phyloP scores from a whole-genome alignment of 2,329 filamentous ascomycete species.

The Hypoxylon sp. region DNA sequence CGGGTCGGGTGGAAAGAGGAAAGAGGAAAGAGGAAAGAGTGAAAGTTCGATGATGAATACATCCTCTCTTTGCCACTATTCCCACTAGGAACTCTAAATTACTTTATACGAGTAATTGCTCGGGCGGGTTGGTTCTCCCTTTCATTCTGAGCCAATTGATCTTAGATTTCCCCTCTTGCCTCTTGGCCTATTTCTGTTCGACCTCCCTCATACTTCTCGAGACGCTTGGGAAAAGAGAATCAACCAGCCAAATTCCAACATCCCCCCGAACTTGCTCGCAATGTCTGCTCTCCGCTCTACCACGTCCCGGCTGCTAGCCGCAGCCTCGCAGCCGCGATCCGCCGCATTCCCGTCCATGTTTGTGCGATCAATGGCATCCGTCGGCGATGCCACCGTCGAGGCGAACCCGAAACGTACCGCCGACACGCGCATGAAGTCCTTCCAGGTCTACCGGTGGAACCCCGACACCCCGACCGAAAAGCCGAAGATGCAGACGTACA shows the following conservation, averaged over 20 bases:
- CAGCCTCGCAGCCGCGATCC: constrained; percentile 56
- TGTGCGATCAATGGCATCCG: constrained; percentile 66
- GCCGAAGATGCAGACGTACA: constrained; percentile 95
- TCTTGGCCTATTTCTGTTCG: not conserved
- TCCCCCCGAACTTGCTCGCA: constrained; percentile 46
- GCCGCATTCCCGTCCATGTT: constrained; percentile 56
- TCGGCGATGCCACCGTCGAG: constrained; percentile 69
- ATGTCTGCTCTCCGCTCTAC: constrained; percentile 73
- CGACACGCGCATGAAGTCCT: constrained; percentile 82
- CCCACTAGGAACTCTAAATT: constrained; percentile 12
- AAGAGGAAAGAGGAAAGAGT: constrained; percentile 16
- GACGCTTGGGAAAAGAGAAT: constrained; percentile 17
- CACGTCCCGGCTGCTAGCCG: constrained; percentile 64
- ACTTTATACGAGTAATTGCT: constrained; percentile 18
- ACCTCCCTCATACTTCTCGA: constrained; percentile 3
- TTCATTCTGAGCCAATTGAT: constrained; percentile 14
- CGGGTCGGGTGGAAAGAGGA: constrained; percentile 42
- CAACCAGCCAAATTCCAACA: constrained; percentile 9
- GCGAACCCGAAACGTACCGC: constrained; percentile 69
- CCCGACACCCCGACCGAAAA: constrained; percentile 92
- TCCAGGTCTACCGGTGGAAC: constrained; percentile 99
- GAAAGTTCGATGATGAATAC: constrained; percentile 48
- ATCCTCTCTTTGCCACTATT: constrained; percentile 44
- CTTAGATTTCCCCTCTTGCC: not conserved
- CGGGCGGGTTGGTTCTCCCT: constrained; percentile 22